Evolutionary conservation across 768 basidiomycete genomes (phyloP), one percentile per base, ranked within the genome.

Genomic region (Sutorius australiensis): DNA sequence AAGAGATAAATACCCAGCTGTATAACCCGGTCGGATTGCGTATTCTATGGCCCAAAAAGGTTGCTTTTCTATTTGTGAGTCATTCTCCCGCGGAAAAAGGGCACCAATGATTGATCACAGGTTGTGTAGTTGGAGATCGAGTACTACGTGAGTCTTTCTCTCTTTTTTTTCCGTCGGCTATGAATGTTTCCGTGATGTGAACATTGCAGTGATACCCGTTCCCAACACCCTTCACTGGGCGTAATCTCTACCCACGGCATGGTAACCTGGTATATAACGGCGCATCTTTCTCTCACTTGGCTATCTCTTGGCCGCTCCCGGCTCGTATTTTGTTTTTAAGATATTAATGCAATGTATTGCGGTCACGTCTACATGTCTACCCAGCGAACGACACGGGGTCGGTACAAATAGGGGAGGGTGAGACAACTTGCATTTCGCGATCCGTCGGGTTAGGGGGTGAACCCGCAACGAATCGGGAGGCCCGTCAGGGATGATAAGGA

Each of bases 21-120:
- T 97, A 86, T 74, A 93, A 98, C 64, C 88, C 90, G 0, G 83
- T 77, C 8, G 97, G 97, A 1, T 71, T 99, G 60, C 89, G 93
- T 59, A 81, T 98, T 38, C 73, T 94, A 14, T 91, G 87, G 81
- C 97, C 97, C 2, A 75, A 82, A 42, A 78, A 80, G 62, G 86
- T 89, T 50, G 97, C 89, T 0, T 94, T 95, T 68, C 77, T 98
- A 60, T 99, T 89, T 72, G 95, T 98, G 67, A 71, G 95, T 87
- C 44, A 24, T 9, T 27, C 50, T 46, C 34, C 12, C n/a, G 30
- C 2, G 21, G 3, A 21, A 21, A 6, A 46, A 42, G 42, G 28
- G 43, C 8, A 12, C 12, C 28, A 13, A 48, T 54, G 37, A 13
- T 50, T 54, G 37, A 61, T 19, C 2, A n/a, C 14, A 47, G 48